Evolutionary conservation across 345 rosid genomes (phyloP).

Genomic region (Excoecaria agallocha): DNA sequence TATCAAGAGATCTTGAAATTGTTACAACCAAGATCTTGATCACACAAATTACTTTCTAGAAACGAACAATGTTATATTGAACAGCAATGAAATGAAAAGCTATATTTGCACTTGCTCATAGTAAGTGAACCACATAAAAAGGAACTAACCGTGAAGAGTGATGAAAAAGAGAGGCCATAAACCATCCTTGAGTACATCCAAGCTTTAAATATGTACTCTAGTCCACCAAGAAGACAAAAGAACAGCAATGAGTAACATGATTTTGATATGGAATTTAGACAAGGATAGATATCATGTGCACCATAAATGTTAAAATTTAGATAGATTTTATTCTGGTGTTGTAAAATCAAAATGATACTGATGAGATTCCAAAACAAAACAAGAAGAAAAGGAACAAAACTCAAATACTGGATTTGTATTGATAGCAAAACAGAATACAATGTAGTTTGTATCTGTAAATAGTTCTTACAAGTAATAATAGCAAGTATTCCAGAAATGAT

Average conservation of each 20-base stretch:
- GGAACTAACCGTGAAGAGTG: slow-evolving; percentile 51
- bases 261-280: neutral
- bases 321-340: neutral
- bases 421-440: too few species aligned
- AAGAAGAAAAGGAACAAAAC: too few species aligned
- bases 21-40: neutral
- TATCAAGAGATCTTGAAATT: neutral
- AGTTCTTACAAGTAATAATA: too few species aligned
- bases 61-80: neutral
- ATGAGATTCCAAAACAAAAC: too few species aligned
- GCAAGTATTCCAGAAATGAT: too few species aligned
- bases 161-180: slow-evolving; percentile 49
- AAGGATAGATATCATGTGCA: neutral
- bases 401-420: too few species aligned
- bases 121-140: neutral
- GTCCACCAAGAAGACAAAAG: slow-evolving; percentile 22
- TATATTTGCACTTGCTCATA: neutral
- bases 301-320: neutral
- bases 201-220: slow-evolving; percentile 67
- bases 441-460: too few species aligned
- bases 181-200: slow-evolving; percentile 70
- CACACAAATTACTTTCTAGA: neutral
- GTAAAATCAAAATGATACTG: neutral
- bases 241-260: neutral
- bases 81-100: neutral